Conservation (phyloP, 2,329 filamentous ascomycete species). For the Volutella citrinella region DNA sequence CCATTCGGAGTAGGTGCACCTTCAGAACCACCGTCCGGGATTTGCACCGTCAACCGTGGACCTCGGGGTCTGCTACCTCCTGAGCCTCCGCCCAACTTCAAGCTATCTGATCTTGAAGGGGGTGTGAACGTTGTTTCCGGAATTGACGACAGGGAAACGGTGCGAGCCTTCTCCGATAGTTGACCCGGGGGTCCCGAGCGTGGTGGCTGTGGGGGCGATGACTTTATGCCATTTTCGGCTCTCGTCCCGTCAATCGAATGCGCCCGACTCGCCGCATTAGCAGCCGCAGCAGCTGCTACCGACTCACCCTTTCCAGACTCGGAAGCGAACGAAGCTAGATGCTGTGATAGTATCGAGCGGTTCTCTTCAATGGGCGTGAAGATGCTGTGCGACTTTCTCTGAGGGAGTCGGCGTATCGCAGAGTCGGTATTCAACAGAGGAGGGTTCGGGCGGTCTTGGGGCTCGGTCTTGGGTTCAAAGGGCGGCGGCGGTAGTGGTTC, state of each 20-base stretch:
- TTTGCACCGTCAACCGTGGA: slow-evolving; percentile 87
- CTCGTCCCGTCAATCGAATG: slow-evolving; percentile 65
- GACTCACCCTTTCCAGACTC: slow-evolving; percentile 43
- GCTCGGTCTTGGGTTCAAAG: slow-evolving; percentile 48
- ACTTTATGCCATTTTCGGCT: slow-evolving; percentile 44
- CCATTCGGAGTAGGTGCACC: slow-evolving; percentile 64
- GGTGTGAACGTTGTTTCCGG: slow-evolving; percentile 65
- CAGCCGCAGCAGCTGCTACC: slow-evolving; percentile 22
- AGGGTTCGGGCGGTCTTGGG: slow-evolving; percentile 43
- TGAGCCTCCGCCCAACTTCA: slow-evolving; percentile 51
- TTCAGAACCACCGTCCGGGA: slow-evolving; percentile 87
- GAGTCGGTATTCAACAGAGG: slow-evolving; percentile 49
- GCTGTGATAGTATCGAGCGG: slow-evolving; percentile 81
- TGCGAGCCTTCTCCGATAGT: slow-evolving; percentile 42
- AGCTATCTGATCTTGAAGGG: slow-evolving; percentile 75
- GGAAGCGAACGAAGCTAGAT: slow-evolving; percentile 66
- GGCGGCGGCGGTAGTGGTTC: slow-evolving; percentile 50
- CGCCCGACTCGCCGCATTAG: slow-evolving; percentile 43
- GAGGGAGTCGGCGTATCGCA: slow-evolving; percentile 62
- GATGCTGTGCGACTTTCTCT: slow-evolving; percentile 84
- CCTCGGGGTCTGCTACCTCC: slow-evolving; percentile 69
- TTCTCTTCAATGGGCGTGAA: slow-evolving; percentile 97
- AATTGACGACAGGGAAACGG: slow-evolving; percentile 57
- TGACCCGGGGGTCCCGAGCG: slow-evolving; percentile 50
- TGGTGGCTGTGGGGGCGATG: slow-evolving; percentile 52